A percentile compares a stretch with the other conserved stretches of the same genome.
These are phyloP conservation scores for Lactuca saligna DNA, from an alignment of 129 eudicot genomes.

Conservation along the genomic window DNA sequence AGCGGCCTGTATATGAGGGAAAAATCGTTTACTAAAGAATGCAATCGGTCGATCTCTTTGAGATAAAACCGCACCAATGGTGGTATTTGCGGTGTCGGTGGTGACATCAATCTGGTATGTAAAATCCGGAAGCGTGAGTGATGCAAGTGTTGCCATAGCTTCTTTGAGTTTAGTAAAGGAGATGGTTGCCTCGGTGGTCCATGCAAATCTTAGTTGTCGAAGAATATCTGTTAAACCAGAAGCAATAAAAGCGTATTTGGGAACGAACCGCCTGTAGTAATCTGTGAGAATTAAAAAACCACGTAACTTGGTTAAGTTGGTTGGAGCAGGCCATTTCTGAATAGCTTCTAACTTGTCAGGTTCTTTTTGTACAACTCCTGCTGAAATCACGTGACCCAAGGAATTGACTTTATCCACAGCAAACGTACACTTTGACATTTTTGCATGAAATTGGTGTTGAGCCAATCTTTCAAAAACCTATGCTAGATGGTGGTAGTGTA, in stretches of 20 bases:
- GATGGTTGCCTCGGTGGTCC: neutral
- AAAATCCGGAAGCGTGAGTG: neutral
- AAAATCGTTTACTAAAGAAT: neutral
- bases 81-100: neutral
- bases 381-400: neutral
- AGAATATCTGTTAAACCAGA: neutral
- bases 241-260: neutral
- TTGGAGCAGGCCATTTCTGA: neutral
- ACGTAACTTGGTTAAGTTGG: neutral
- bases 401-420: accelerated
- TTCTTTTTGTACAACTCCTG: accelerated
- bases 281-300: neutral
- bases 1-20: too few species aligned
- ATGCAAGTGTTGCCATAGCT: neutral
- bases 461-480: neutral
- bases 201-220: neutral
- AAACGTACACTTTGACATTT: neutral
- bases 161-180: neutral
- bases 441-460: accelerated
- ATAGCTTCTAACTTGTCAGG: neutral
- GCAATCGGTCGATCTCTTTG: neutral
- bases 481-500: neutral
- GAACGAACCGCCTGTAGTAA: neutral
- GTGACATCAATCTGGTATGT: neutral
- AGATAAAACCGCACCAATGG: neutral